Conservation (phyloP, 2,329 filamentous ascomycete genomes). For the Polychaeton citri region DNA sequence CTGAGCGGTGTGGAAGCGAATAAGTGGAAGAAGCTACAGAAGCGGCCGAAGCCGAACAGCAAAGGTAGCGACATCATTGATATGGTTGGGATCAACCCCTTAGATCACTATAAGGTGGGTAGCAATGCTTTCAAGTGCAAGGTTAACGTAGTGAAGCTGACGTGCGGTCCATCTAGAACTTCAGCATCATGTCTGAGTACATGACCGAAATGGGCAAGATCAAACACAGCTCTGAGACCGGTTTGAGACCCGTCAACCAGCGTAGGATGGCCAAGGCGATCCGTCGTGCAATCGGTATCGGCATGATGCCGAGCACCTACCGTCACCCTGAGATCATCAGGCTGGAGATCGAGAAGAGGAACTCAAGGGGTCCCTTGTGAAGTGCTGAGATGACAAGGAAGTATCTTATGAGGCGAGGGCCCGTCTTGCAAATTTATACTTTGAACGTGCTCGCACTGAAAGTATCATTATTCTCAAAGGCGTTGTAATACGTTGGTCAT, state of each 20-base stretch:
- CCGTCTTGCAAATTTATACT: too few species aligned
- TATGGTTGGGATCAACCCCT: constrained; percentile 61
- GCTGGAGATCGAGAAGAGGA: neutral
- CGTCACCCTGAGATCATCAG: constrained; percentile 67
- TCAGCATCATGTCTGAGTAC: constrained; percentile 79
- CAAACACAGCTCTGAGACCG: constrained; percentile 60
- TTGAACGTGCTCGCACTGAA: too few species aligned
- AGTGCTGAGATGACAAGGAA: too few species aligned
- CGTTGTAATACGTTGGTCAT: too few species aligned
- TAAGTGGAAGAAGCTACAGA: constrained; percentile 57
- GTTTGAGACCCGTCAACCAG: constrained; percentile 79
- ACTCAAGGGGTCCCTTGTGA: too few species aligned
- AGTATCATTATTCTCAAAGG: too few species aligned
- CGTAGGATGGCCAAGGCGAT: constrained; percentile 88
- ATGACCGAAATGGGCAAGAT: constrained; percentile 78
- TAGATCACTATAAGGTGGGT: constrained; percentile 75
- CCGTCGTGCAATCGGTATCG: constrained; percentile 73
- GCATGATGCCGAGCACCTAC: constrained; percentile 84
- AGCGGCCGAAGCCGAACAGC: constrained; percentile 27
- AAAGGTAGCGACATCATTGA: constrained; percentile 57
- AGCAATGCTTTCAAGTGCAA: neutral
- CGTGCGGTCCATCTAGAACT: constrained; percentile 50
- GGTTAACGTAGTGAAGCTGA: neutral
- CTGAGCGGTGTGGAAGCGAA: constrained; percentile 62
- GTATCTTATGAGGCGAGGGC: too few species aligned